Percentiles rank a stretch among this genome's conserved stretches.
Evolutionary conservation across 2,329 filamentous ascomycete genomes (phyloP).

Genomic region (Monosporascus sp.): DNA sequence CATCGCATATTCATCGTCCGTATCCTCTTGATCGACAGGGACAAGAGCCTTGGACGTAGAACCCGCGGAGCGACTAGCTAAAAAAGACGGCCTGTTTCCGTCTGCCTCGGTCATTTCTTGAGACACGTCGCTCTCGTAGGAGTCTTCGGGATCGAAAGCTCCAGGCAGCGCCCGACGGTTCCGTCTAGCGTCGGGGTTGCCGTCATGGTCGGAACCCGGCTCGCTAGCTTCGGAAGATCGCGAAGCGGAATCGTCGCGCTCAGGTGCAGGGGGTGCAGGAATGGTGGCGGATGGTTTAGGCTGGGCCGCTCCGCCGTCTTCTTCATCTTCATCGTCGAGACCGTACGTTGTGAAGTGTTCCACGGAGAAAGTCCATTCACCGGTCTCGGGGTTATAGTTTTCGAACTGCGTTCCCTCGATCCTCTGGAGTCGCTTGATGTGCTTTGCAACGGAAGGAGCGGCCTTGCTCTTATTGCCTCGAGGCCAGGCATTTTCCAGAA

Average conservation of each 20-base stretch:
- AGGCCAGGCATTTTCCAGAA: constrained; percentile 91
- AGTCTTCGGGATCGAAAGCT: constrained; percentile 62
- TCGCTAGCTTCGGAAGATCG: constrained; percentile 22
- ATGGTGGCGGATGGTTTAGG: constrained; percentile 28
- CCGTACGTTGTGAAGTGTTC: constrained; percentile 96
- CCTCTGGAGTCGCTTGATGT: constrained; percentile 73
- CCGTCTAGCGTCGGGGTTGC: constrained; percentile 52
- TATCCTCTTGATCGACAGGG: constrained; percentile 59
- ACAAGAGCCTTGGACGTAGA: constrained; percentile 59
- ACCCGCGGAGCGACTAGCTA: constrained; percentile 86
- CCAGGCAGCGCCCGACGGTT: constrained; percentile 61
- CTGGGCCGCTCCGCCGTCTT: constrained; percentile 56
- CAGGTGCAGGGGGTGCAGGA: constrained; percentile 11
- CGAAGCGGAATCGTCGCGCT: constrained; percentile 19
- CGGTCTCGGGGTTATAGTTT: constrained; percentile 71
- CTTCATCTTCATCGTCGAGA: constrained; percentile 71
- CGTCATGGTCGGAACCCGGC: constrained; percentile 41
- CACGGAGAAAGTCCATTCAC: constrained; percentile 88
- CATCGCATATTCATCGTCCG: constrained; percentile 73
- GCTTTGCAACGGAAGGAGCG: constrained; percentile 68
- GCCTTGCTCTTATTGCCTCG: constrained; percentile 58
- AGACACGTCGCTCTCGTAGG: constrained; percentile 48
- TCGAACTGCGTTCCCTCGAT: constrained; percentile 79
- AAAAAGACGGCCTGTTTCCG: constrained; percentile 67
- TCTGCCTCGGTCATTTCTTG: constrained; percentile 39